Base-by-base conservation (phyloP, 2,329 filamentous ascomycete genomes). In the Nemania sp. region DNA sequence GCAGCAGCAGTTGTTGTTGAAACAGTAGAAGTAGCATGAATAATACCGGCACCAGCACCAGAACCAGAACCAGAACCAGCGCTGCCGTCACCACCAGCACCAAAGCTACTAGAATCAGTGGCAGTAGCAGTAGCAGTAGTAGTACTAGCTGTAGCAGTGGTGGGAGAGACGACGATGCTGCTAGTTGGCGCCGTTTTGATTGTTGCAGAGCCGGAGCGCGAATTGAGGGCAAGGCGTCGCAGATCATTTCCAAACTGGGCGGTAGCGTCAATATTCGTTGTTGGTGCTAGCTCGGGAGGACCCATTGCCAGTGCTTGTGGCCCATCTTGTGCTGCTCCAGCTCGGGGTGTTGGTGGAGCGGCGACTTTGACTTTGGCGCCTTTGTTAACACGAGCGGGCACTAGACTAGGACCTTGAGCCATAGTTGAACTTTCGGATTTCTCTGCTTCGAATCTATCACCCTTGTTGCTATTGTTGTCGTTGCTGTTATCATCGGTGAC, bases 191-290 rank as follows among this genome's bases (percentile, higher is more conserved):
- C 29, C 22, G 64, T 43, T 49, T 60, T 7, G 26, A 24, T 47
- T 26, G 61, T 54, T 29, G 60, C 45, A 15, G 59, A 29, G 62
- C 35, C 52, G 26, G 47, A 26, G 61, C 32, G 53, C 38, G 62
- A 69, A 72, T 66, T 69, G 71, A 27, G 18, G 27, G 59, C 67
- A 67, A 62, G 72, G 69, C 49, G 66, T 41, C 74, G 80, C 72
- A 77, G 80, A 81, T 82, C 80, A 66, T 75, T 81, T 62, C 75
- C 79, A 3, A 66, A 64, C 61, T 53, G 27, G 62, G 72, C 45
- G 18, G 60, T 72, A 65, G 65, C 49, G 61, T 62, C 64, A 66
- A 68, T 67, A 62, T 72, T 72, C 67, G 66, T 65, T 64, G 35
- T 18, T 32, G 55, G 51, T 41, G 61, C 53, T 49, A 29, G 38